phyloP scores from a whole-genome alignment of 495 filamentous ascomycete genomes.

The Hypoxylon rickii region DNA sequence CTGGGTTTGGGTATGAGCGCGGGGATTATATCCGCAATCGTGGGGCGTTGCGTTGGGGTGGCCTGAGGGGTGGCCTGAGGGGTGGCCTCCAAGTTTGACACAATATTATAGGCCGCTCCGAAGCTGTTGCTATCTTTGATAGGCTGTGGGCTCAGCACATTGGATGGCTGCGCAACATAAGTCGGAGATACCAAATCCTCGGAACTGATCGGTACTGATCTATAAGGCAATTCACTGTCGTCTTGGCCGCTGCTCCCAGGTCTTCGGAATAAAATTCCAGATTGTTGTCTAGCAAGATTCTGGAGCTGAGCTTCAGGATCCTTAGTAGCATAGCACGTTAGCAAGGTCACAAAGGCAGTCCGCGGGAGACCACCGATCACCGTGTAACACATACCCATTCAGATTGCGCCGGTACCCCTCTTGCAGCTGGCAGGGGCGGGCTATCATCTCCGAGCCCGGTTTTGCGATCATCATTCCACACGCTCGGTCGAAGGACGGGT shows the following conservation, averaged over 20 bases:
- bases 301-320: constrained; percentile 72
- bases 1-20: constrained; percentile 42
- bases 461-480: constrained; percentile 45
- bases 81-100: constrained; percentile 18
- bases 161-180: constrained; percentile 47
- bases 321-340: constrained; percentile 58
- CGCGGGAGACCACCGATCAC: constrained; percentile 52
- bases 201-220: constrained; percentile 53
- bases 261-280: constrained; percentile 56
- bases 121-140: constrained; percentile 42
- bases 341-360: constrained; percentile 65
- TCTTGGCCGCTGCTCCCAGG: constrained; percentile 37
- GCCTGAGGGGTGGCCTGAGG: no score
- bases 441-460: constrained; percentile 58
- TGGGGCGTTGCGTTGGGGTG: constrained; percentile 9
- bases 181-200: constrained; percentile 51
- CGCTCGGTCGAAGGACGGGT: constrained; percentile 59
- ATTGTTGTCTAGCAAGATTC: constrained; percentile 67
- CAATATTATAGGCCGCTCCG: constrained; percentile 39
- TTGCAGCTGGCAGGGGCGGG: constrained; percentile 68
- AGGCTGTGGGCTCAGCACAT: constrained; percentile 46
- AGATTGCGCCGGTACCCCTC: constrained; percentile 80
- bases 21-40: constrained; percentile 5
- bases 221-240: constrained; percentile 44
- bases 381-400: constrained; percentile 86